phyloP scores from a whole-genome alignment of 768 basidiomycete genomes.

The Leucocoprinus birnbaumii region DNA sequence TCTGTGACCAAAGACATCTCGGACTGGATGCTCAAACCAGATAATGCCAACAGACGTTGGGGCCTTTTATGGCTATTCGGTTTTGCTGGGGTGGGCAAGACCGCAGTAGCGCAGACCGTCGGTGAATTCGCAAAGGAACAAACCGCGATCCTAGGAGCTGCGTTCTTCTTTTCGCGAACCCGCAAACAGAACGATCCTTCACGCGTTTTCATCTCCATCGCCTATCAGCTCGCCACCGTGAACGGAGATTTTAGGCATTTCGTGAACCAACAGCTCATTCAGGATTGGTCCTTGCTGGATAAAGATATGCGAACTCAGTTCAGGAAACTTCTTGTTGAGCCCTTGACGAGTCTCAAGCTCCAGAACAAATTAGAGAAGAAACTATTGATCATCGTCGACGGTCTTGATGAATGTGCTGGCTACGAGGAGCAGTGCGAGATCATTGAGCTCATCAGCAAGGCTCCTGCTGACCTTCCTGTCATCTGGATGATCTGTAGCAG shows the following conservation, averaged over 20 bases:
- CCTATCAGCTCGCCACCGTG: conserved; percentile 8
- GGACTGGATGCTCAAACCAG: background rate
- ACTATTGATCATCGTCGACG: conserved; percentile 11
- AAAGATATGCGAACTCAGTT: conserved; percentile 7
- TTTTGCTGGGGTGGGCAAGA: conserved; percentile 9
- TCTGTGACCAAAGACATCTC: background rate
- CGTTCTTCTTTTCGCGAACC: conserved; percentile 13
- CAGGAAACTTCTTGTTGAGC: conserved; percentile 5
- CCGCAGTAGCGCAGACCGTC: conserved; percentile 11
- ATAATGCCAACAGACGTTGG: background rate
- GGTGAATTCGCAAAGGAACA: conserved; percentile 1
- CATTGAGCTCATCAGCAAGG: conserved; percentile 5
- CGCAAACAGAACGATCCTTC: conserved; percentile 4
- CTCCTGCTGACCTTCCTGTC: conserved; percentile 6
- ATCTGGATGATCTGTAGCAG: conserved; percentile 16
- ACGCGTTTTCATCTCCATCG: conserved; percentile 12
- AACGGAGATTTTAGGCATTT: background rate
- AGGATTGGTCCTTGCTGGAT: background rate
- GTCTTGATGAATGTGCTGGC: conserved; percentile 15
- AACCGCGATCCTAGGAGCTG: background rate
- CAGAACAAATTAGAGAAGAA: background rate
- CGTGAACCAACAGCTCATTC: conserved; percentile 2
- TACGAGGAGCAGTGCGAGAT: conserved; percentile 10
- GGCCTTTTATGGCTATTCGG: conserved; percentile 1
- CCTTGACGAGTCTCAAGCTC: background rate